Evolutionary conservation across 2,329 filamentous ascomycete species (phyloP), one percentile per base, ranked within the genome.

Genomic region (Taxawa tesnikishii): DNA sequence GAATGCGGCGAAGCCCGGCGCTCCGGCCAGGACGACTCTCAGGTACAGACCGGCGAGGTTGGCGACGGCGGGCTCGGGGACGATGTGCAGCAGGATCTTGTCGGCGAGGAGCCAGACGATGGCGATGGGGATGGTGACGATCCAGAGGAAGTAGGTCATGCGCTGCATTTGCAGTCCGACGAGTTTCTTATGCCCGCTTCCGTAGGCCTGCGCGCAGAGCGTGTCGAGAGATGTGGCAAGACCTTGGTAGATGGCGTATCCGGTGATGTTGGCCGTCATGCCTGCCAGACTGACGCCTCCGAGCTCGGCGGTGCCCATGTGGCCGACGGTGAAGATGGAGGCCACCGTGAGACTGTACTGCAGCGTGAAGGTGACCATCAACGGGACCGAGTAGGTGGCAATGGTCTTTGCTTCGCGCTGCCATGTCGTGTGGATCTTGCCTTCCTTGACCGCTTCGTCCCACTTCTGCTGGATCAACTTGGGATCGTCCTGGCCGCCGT

Each of bases 161-260:
- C 81, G 69, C 56, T 88, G 80, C 43, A 82, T 68, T 48, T 88
- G 82, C 34, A 90, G 53, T 2, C 82, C 87, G 37, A 96, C 87
- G 4, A 94, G 70, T 43, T 85, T 81, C 50, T 80, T 88, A 51
- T 79, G 81, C 0, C 1, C 83, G 88, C 28, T 34, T 3, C 88
- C 88, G 50, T 90, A 96, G 1, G 88, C 88, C 54, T 96, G 87
- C 0, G 87, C 73, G 53, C 87, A 94, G 2, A 94, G 73, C 0
- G 88, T 94, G 55, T 94, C 87, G 25, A 94, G 64, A 44, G 79
- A 83, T 5, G 87, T 94, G 2, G 84, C 80, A 8, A 94, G 65
- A 11, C 84, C 60, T 44, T 62, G 59, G 26, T 60, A 62, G 10
- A 62, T 54, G 2, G 59, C 53, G 37, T 59, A 62, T 4, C 60